phyloP scores from a whole-genome alignment of 1,284 basidiomycete species.

The Ceratobasidium sp. region DNA sequence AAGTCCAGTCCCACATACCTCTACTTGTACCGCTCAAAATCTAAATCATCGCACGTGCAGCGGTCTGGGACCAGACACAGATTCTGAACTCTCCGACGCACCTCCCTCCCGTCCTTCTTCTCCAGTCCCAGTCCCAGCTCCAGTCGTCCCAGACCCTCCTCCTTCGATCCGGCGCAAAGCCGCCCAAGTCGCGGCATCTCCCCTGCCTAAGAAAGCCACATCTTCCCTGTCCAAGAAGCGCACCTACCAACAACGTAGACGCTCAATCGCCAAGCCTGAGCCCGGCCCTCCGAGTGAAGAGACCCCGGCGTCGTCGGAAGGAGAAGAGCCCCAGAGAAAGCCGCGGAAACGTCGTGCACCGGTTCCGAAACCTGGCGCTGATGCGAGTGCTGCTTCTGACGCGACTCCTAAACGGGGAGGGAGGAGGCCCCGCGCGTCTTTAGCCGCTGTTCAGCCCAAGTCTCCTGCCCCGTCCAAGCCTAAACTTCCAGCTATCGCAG shows the following conservation, averaged over 20 bases:
- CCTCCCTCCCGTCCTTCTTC: constrained; percentile 28
- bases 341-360: constrained; percentile 30
- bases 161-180: not conserved
- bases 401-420: constrained; percentile 16
- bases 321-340: not conserved
- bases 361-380: not conserved
- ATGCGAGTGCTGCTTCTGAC: not conserved
- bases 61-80: constrained; percentile 9
- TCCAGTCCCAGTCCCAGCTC: not conserved
- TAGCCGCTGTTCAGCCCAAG: not conserved
- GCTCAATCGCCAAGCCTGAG: not conserved
- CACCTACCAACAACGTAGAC: constrained; percentile 7
- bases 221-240: constrained; percentile 7
- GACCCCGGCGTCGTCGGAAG: constrained; percentile 6
- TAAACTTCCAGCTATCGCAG: not conserved
- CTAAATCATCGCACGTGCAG: not conserved
- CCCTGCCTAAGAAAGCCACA: not conserved
- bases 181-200: constrained; percentile 8
- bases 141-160: not conserved
- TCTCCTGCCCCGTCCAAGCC: not conserved
- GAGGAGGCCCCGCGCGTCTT: not conserved
- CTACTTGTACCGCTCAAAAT: not conserved
- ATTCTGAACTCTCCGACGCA: constrained; percentile 7
- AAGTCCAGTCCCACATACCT: not conserved
- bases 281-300: constrained; percentile 5